Percentiles rank a stretch among this genome's conserved stretches.
Evolutionary conservation across 139 green algal genomes (phyloP).

Genomic region (Tetradesmus lagerheimii): DNA sequence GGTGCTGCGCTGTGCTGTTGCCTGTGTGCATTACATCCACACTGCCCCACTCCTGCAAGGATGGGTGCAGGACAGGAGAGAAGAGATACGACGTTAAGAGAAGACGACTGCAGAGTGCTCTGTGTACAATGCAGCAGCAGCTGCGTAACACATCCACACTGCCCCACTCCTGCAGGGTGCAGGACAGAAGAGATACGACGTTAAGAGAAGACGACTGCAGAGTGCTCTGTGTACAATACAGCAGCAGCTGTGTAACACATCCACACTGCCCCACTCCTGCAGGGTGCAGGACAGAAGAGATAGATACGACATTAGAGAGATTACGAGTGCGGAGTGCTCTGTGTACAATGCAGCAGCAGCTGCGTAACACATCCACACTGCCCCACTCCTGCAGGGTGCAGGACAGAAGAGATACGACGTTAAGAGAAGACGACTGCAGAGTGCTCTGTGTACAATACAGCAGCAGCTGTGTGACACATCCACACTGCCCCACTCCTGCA

Average conservation of each 20-base stretch:
- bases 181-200: no score
- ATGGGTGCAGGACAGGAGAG: not conserved
- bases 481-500: constrained; percentile 64
- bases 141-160: no score
- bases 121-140: not conserved
- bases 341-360: no score
- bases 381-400: constrained; percentile 55
- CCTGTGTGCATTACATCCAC: constrained; percentile 69
- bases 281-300: no score
- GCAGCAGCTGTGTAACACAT: no score
- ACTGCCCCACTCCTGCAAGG: constrained; percentile 57
- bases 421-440: no score
- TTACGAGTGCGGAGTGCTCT: no score
- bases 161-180: no score
- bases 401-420: not conserved
- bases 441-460: not conserved
- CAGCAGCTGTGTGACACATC: constrained; percentile 60
- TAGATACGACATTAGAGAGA: no score
- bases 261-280: no score
- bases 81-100: not conserved
- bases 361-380: constrained; percentile 77
- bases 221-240: no score
- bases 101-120: not conserved
- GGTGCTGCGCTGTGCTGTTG: constrained; percentile 57
- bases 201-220: no score